Evolutionary conservation across 805 yeast species (phyloP).

Genomic region (Jamesozyma hellenica): DNA sequence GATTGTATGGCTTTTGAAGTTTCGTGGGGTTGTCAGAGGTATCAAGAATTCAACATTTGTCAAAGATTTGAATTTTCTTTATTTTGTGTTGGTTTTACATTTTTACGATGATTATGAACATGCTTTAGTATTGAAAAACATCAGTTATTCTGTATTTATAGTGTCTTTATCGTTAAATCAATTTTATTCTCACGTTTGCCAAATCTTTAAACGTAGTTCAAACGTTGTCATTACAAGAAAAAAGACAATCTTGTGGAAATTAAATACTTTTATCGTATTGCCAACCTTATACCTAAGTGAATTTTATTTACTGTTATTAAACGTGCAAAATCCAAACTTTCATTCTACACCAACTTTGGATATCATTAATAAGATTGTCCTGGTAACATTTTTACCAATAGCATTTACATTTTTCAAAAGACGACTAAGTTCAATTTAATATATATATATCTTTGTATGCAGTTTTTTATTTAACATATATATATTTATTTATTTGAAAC

Average conservation of each 20-base stretch:
- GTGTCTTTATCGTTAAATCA: conserved; percentile 20
- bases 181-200: conserved; percentile 21
- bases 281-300: conserved; percentile 26
- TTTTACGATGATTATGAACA: conserved; percentile 28
- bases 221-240: too few relatives aligned
- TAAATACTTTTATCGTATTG: conserved; percentile 13
- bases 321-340: conserved; percentile 18
- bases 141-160: conserved; percentile 25
- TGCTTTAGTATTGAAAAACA: conserved; percentile 23
- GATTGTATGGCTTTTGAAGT: conserved; percentile 18
- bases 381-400: conserved; percentile 22
- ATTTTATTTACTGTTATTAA: conserved; percentile 22
- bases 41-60: conserved; percentile 13
- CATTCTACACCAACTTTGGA: conserved; percentile 20
- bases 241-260: conserved; percentile 11
- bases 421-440: conserved; percentile 3
- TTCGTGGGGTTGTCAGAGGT: conserved; percentile 15
- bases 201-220: conserved; percentile 21
- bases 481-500: too few relatives aligned
- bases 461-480: conserved; percentile 1
- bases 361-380: conserved; percentile 16
- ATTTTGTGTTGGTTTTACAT: conserved; percentile 21
- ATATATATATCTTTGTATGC: not conserved
- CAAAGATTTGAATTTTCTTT: conserved; percentile 23
- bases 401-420: conserved; percentile 17